Evolutionary conservation across 345 rosid genomes (phyloP).

Genomic region (Acer negundo): DNA sequence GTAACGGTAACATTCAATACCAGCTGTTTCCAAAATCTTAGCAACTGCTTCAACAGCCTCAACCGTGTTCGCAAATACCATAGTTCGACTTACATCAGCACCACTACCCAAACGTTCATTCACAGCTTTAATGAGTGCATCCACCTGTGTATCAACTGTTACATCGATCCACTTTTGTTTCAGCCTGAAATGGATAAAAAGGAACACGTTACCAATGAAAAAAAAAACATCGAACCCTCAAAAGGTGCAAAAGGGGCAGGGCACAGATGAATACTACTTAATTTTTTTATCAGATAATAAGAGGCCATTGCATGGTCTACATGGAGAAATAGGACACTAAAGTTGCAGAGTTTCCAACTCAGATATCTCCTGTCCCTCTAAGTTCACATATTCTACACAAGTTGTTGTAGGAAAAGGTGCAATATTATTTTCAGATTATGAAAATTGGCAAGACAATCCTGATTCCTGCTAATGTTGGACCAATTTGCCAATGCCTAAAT

Average conservation of each 20-base stretch:
- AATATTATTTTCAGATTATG: neutral
- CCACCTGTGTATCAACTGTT: constrained; percentile 77
- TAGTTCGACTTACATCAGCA: constrained; percentile 56
- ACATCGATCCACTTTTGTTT: constrained; percentile 88
- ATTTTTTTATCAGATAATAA: neutral
- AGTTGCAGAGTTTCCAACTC: constrained; percentile 1
- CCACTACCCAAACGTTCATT: constrained; percentile 40
- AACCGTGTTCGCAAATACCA: constrained; percentile 94
- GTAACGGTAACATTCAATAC: constrained; percentile 72
- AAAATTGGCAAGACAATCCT: neutral
- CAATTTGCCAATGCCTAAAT: neutral
- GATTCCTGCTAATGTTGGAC: neutral
- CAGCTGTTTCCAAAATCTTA: constrained; percentile 72
- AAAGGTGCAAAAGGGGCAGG: neutral
- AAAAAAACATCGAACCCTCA: neutral
- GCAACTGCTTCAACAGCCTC: constrained; percentile 90
- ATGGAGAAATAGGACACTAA: neutral
- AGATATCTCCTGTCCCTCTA: neutral
- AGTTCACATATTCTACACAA: neutral
- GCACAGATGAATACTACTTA: too few species aligned
- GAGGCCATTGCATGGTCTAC: neutral
- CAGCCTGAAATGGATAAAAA: constrained; percentile 55
- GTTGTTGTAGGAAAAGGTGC: neutral
- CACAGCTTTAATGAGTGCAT: constrained; percentile 80
- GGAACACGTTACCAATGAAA: constrained; percentile 12